Evolutionary conservation across 768 basidiomycete genomes (phyloP), one percentile per base, ranked within the genome.

Genomic region (Serendipita sp.): DNA sequence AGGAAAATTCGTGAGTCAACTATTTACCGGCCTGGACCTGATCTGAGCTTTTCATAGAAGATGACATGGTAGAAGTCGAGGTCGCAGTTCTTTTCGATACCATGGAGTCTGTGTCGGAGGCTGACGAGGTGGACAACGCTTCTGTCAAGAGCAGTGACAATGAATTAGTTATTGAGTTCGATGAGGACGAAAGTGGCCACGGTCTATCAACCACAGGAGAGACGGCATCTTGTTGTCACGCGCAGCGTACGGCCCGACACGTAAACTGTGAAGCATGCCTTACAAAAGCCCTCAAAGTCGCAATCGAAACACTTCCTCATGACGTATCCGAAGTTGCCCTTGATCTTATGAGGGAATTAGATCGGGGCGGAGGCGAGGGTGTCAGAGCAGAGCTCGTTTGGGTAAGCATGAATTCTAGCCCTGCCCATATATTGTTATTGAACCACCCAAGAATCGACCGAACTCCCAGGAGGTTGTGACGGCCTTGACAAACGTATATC

Each of bases 1-100:
- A 90, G 90, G 74, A 89, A 90, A 77, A 85, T 86, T 66, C 88
- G 90, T 87, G 65, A 62, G 77, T 70, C 5, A 28, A 38, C 34
- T 14, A 1, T 9, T 28, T 48, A n/a, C 11, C 4, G 17, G 2
- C 17, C 9, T 3, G 1, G 28, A 24, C 11, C 28, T 24, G 28
- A 17, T 33, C 24, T 58, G 11, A 58, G 17, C 17, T 58, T 31
- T 33, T n/a, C 4, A n/a, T 31, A 58, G 53, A 24, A 24, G 53
- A 58, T 22, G 53, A 58, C 9, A 58, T 24, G 22, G 13, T 58
- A 9, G 53, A 58, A 31, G 31, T 31, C 11, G 24, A 33, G 22
- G 17, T 58, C 53, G 53, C 22, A 33, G 53, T 58, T n/a, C 30
- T 22, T 28, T 58, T 58, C 31, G 31, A 48, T 28, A n/a, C 13